Evolutionary conservation across 1,284 basidiomycete genomes (phyloP).

Genomic region (Tremellales sp.): DNA sequence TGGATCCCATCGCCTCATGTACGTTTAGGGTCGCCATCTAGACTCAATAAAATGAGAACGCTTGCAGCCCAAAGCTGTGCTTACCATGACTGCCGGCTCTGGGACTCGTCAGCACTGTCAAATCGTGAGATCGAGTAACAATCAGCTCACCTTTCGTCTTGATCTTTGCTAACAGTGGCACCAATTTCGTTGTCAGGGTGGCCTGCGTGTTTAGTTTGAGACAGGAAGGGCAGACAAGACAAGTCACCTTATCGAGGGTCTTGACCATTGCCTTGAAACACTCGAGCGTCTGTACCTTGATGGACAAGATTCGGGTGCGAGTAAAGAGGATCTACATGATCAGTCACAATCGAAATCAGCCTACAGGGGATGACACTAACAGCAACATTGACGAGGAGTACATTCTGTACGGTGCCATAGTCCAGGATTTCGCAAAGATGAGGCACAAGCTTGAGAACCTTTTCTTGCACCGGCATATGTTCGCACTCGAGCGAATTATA

Average conservation of each 20-base stretch:
- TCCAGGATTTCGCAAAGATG: conserved; percentile 88
- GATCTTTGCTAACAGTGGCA: conserved; percentile 88
- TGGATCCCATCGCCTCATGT: conserved; percentile 93
- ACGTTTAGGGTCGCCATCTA: conserved; percentile 89
- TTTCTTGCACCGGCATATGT: conserved; percentile 83
- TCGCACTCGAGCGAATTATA: conserved; percentile 95
- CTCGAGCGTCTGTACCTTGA: conserved; percentile 82
- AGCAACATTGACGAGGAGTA: conserved; percentile 80
- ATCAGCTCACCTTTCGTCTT: conserved; percentile 64
- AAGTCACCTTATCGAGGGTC: conserved; percentile 79
- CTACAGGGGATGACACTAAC: conserved; percentile 52
- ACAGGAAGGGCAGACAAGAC: not conserved
- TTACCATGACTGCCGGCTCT: conserved; percentile 83
- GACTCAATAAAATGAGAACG: not conserved
- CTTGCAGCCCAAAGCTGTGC: conserved; percentile 27
- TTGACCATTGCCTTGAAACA: conserved; percentile 91
- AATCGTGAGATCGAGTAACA: not conserved
- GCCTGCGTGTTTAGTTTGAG: conserved; percentile 45
- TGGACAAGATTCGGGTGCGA: conserved; percentile 74
- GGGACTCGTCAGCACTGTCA: conserved; percentile 5
- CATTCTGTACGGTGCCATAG: conserved; percentile 81
- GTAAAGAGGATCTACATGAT: conserved; percentile 73
- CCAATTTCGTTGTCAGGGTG: conserved; percentile 89
- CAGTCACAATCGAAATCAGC: not conserved
- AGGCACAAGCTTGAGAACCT: conserved; percentile 78